Evolutionary conservation across 352 stramenopile genomes (phyloP).

Genomic region (Phytopythium chamaehyphon): DNA sequence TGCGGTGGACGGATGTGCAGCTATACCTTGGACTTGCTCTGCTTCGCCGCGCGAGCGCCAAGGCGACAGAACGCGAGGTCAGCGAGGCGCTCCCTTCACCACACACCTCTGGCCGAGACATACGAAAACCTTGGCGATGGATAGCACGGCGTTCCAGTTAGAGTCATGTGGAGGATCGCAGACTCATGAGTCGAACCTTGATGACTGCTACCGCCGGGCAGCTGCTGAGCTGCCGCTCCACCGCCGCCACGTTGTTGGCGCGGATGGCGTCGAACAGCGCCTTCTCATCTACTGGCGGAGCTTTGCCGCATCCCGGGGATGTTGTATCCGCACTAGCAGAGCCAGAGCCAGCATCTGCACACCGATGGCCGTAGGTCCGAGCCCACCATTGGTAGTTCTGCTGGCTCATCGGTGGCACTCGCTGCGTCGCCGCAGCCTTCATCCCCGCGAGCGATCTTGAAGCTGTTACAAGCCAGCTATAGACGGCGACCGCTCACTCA

Average conservation of each 20-base stretch:
- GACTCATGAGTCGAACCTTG: slow-evolving; percentile 19
- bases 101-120: not conserved
- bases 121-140: slow-evolving; percentile 1
- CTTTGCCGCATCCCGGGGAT: not conserved
- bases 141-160: too few relatives aligned
- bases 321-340: not conserved
- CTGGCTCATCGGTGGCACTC: not conserved
- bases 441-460: not conserved
- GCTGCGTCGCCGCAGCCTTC: not conserved
- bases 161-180: not conserved
- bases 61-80: too few relatives aligned
- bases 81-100: slow-evolving; percentile 3
- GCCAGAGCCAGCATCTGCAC: not conserved
- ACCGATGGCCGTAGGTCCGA: not conserved
- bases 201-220: slow-evolving; percentile 28
- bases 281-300: not conserved
- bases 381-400: slow-evolving; percentile 1
- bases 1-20: not conserved
- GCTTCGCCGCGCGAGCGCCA: too few relatives aligned
- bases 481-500: too few relatives aligned
- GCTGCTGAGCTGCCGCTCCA: slow-evolving; percentile 18
- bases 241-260: slow-evolving; percentile 23
- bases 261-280: slow-evolving; percentile 32
- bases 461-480: too few relatives aligned
- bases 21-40: slow-evolving; percentile 1